phyloP scores from a whole-genome alignment of 768 basidiomycete species.

The Boletus sp. region DNA sequence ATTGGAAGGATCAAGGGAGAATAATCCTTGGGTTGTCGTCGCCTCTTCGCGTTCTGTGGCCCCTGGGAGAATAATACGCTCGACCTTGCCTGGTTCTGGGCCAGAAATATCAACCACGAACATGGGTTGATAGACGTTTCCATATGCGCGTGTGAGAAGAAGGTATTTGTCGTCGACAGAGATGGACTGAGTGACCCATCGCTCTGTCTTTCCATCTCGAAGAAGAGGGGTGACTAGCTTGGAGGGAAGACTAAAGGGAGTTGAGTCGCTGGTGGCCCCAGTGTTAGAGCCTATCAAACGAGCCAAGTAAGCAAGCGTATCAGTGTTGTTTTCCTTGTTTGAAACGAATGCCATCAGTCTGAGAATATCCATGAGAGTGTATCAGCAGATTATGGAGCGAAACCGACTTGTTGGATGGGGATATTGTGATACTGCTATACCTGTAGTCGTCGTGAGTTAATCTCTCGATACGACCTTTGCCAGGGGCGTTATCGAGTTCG shows the following conservation, averaged over 20 bases:
- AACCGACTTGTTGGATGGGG: constrained; percentile 36
- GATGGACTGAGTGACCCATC: constrained; percentile 32
- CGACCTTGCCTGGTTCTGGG: constrained; percentile 18
- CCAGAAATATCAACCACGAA: constrained; percentile 36
- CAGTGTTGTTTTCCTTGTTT: constrained; percentile 40
- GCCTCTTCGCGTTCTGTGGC: constrained; percentile 30
- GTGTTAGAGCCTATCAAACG: constrained; percentile 31
- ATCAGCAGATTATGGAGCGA: background rate
- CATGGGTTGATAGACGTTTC: constrained; percentile 27
- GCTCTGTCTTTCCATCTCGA: constrained; percentile 30
- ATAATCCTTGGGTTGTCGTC: constrained; percentile 21
- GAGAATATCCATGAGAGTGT: constrained; percentile 1
- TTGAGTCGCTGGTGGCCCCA: constrained; percentile 26
- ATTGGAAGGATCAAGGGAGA: constrained; percentile 31
- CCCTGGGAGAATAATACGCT: constrained; percentile 34
- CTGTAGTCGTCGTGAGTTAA: constrained; percentile 39
- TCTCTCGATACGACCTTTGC: constrained; percentile 39
- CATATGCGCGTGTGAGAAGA: constrained; percentile 29
- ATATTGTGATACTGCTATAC: constrained; percentile 29
- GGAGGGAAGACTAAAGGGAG: constrained; percentile 32
- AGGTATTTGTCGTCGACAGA: constrained; percentile 40
- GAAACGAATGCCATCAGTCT: constrained; percentile 40
- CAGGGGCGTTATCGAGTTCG: constrained; percentile 39
- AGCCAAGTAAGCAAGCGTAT: constrained; percentile 37
- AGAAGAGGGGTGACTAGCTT: constrained; percentile 33